phyloP scores from a whole-genome alignment of 257 asterid species.

The Primulina tabacum region DNA sequence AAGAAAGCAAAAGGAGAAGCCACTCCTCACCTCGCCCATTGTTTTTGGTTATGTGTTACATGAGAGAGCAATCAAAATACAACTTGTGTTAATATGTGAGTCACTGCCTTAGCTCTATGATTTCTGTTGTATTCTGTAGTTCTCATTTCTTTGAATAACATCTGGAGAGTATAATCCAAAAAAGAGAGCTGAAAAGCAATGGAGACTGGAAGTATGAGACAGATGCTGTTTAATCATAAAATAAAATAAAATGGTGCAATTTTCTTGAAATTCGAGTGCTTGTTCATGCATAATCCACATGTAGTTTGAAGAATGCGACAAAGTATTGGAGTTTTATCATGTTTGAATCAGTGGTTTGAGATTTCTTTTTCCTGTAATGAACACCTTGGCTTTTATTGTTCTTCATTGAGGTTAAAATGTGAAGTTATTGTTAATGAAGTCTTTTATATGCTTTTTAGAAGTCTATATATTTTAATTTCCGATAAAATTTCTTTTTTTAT shows the following conservation, averaged over 20 bases:
- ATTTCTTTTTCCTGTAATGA: background rate
- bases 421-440: background rate
- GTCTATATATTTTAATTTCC: background rate
- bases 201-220: conserved; percentile 10
- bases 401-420: background rate
- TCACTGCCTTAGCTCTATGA: conserved; percentile 9
- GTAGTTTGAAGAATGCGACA: background rate
- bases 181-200: background rate
- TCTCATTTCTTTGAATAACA: conserved; percentile 5
- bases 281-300: background rate
- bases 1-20: background rate
- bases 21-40: background rate
- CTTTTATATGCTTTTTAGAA: conserved; percentile 3
- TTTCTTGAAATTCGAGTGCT: background rate
- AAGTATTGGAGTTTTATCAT: conserved; percentile 3
- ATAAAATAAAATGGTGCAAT: background rate
- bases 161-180: background rate
- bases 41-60: background rate
- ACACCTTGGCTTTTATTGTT: background rate
- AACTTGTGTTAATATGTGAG: background rate
- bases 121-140: background rate
- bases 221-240: conserved; percentile 2
- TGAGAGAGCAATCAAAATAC: conserved; percentile 3
- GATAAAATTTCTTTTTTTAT: background rate
- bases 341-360: background rate